These are phyloP conservation scores for Penicillium antarcticum DNA, from an alignment of 495 filamentous ascomycete genomes.

Conservation along the genomic window DNA sequence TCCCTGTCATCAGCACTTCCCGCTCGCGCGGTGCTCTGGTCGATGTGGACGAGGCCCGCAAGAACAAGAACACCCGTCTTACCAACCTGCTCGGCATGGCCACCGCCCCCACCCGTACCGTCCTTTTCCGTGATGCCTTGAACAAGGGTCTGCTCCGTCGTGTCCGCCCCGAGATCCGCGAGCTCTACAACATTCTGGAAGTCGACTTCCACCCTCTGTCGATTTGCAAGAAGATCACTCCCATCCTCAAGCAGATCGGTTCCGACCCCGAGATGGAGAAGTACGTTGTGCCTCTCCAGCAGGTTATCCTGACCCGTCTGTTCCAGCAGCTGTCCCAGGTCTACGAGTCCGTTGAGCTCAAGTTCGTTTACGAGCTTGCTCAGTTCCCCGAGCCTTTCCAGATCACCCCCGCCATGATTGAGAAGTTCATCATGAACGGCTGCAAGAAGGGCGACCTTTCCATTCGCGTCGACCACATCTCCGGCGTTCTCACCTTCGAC, in stretches of 20 bases:
- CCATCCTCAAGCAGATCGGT: conserved; percentile 91
- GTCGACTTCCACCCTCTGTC: conserved; percentile 98
- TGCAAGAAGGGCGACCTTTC: conserved; percentile 99
- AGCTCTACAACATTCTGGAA: conserved; percentile 96
- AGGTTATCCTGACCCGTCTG: conserved; percentile 95
- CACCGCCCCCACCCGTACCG: conserved; percentile 80
- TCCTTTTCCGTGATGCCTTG: conserved; percentile 90
- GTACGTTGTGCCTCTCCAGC: conserved; percentile 90
- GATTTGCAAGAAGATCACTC: conserved; percentile 98
- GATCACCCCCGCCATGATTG: conserved; percentile 84
- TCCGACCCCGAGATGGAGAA: conserved; percentile 94
- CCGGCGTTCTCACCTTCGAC: conserved; percentile 93
- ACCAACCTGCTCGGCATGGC: conserved; percentile 95
- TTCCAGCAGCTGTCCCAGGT: conserved; percentile 99
- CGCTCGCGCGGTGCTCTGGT: conserved; percentile 92
- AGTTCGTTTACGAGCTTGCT: conserved; percentile 89
- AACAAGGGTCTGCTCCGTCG: conserved; percentile 92
- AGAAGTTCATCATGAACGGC: conserved; percentile 99
- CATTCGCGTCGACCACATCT: conserved; percentile 93
- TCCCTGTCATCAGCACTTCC: conserved; percentile 97
- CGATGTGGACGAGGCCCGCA: conserved; percentile 94
- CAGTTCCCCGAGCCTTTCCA: conserved; percentile 97
- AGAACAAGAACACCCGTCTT: conserved; percentile 97
- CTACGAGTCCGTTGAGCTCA: conserved; percentile 95
- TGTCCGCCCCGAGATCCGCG: conserved; percentile 87